Evolutionary conservation across 208 protist genomes (phyloP).

Genomic region (Lotmaria passim): DNA sequence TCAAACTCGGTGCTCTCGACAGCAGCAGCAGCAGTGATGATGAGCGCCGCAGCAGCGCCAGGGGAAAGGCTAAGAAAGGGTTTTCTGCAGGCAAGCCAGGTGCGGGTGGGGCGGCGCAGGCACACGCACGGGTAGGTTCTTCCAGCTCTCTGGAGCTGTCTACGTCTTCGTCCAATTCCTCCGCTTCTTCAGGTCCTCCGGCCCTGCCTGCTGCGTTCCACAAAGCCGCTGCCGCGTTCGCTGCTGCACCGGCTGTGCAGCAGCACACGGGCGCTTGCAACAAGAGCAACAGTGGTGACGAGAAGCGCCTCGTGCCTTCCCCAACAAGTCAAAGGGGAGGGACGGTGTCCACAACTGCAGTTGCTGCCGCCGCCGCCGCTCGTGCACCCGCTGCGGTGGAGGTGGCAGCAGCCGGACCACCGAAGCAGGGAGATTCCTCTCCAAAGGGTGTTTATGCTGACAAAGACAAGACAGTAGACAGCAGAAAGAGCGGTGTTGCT

Average conservation of each 20-base stretch:
- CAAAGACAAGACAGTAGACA: neutral
- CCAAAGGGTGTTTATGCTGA: neutral
- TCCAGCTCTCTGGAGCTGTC: slow-evolving; percentile 18
- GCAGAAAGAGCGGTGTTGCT: neutral
- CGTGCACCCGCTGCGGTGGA: neutral
- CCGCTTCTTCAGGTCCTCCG: neutral
- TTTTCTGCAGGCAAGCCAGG: neutral
- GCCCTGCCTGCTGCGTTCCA: slow-evolving; percentile 14
- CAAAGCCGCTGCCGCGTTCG: slow-evolving; percentile 6
- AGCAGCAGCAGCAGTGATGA: slow-evolving; percentile 9
- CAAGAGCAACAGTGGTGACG: neutral
- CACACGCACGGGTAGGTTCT: neutral
- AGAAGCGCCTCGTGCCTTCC: neutral
- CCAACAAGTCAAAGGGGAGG: neutral
- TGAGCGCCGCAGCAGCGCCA: neutral
- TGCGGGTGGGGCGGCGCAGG: neutral
- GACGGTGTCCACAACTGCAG: neutral
- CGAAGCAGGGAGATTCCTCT: neutral
- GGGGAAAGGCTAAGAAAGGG: neutral
- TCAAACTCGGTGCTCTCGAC: neutral
- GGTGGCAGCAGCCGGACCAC: neutral
- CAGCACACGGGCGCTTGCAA: neutral
- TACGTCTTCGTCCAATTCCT: slow-evolving; percentile 10
- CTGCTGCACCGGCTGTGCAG: neutral
- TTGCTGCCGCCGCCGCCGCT: neutral